phyloP scores from a whole-genome alignment of 108 stramenopile species.

The Conticribra weissflogii region DNA sequence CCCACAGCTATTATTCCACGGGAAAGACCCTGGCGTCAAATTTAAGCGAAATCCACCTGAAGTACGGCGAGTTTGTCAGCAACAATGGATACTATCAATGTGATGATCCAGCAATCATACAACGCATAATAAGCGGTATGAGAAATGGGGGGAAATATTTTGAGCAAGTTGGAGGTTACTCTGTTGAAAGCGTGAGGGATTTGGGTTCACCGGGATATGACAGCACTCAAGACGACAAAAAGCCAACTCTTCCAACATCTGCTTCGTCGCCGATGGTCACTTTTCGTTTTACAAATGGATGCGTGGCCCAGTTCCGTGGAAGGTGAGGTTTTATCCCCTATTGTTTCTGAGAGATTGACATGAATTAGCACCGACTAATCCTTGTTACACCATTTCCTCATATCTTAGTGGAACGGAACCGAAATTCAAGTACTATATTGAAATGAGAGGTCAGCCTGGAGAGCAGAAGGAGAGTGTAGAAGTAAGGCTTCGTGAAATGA shows the following conservation, averaged over 20 bases:
- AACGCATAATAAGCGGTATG: constrained; percentile 80
- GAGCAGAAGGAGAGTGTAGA: constrained; percentile 65
- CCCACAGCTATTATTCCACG: constrained; percentile 58
- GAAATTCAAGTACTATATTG: constrained; percentile 98
- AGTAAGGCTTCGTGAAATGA: constrained; percentile 67
- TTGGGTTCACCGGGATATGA: constrained; percentile 89
- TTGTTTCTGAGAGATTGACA: constrained; percentile 14
- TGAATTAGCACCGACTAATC: no score
- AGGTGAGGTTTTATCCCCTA: constrained; percentile 22
- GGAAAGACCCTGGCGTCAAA: constrained; percentile 68
- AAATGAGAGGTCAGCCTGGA: constrained; percentile 87
- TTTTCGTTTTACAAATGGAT: constrained; percentile 91
- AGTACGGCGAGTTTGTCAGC: constrained; percentile 91
- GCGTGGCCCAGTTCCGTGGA: constrained; percentile 93
- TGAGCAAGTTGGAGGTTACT: constrained; percentile 64
- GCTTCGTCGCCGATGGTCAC: constrained; percentile 93
- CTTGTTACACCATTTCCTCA: no score
- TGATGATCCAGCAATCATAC: constrained; percentile 77
- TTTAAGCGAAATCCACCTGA: constrained; percentile 79
- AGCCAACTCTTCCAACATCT: constrained; percentile 81
- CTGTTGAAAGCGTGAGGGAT: constrained; percentile 83
- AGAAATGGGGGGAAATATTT: constrained; percentile 75
- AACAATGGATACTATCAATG: constrained; percentile 93
- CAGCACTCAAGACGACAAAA: constrained; percentile 74
- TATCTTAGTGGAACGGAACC: constrained; percentile 97